Evolutionary conservation across 2,329 filamentous ascomycete species (phyloP), one percentile per base, ranked within the genome.

Genomic region (Lizonia empirigonia): DNA sequence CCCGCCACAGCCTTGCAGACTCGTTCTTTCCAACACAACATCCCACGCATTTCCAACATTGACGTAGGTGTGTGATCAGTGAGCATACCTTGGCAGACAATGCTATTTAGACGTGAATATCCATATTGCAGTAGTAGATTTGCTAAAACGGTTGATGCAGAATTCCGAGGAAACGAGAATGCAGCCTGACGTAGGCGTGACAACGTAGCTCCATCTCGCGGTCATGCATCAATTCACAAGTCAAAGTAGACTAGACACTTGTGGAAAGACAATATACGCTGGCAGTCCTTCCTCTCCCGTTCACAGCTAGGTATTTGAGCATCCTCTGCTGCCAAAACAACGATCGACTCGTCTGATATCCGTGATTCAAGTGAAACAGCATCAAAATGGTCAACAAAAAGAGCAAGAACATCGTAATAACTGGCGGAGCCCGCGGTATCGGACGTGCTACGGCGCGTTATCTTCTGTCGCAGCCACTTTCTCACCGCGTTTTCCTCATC

Each of bases 401-500:
- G 22, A 57, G 56, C 53, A 64, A 68, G 39, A 68, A 65, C 44
- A 65, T 67, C 37, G 64, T 75, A 59, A 69, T 75, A 45, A 72
- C 70, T 16, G 76, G 76, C 23, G 76, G 70, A 23, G 75, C 74
- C 2, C 68, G 73, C 42, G 77, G 77, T 30, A 76, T 80, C 44
- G 76, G 78, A 33, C 72, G 77, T 39, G 71, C 67, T 42, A 67
- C 77, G 36, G 69, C 74, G 27, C 74, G 76, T 10, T 71, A 74
- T 46, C 72, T 79, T 19, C 70, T 75, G 20, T 55, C 62, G 1
- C 55, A 59, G 13, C 56, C 68, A 19, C 54, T 59, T 7, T 72
- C 75, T 32, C 72, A 78, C 65, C 70, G 71, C 20, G 69, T 79
- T 41, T 75, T 76, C 58, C 69, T 78, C 26, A 63, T 79, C 38